Evolutionary conservation across 306 rosid genomes (phyloP).

Genomic region (Ammopiptanthus mongolicus): DNA sequence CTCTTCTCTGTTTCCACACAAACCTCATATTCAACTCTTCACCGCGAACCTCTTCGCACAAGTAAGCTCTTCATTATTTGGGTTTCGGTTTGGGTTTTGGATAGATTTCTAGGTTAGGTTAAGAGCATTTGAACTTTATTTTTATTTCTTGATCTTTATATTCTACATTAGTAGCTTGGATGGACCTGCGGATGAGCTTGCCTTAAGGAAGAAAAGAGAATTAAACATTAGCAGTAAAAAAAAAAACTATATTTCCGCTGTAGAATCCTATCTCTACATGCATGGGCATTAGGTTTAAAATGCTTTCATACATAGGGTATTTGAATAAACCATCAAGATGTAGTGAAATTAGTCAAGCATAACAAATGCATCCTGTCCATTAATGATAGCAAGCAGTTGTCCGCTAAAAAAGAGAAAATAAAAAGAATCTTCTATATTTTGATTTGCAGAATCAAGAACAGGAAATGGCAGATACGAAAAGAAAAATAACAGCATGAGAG

Average conservation of each 20-base stretch:
- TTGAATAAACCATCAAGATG: neutral
- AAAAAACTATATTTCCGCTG: conserved; percentile 1
- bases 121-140: too few relatives aligned
- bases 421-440: too few relatives aligned
- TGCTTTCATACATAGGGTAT: neutral
- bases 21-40: too few relatives aligned
- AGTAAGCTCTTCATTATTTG: too few relatives aligned
- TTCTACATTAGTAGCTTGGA: too few relatives aligned
- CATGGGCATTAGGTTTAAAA: neutral
- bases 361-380: neutral
- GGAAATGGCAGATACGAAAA: neutral
- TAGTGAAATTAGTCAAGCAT: neutral
- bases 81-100: too few relatives aligned
- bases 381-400: too few relatives aligned
- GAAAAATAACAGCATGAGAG: neutral
- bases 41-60: too few relatives aligned
- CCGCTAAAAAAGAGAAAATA: too few relatives aligned
- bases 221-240: conserved; percentile 6
- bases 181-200: conserved; percentile 56
- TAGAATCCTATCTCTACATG: neutral
- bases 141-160: too few relatives aligned
- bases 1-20: too few relatives aligned
- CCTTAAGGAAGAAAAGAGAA: conserved; percentile 38
- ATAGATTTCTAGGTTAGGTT: too few relatives aligned
- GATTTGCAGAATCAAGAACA: neutral